Evolutionary conservation across 495 filamentous ascomycete species (phyloP), one percentile per base, ranked within the genome.

Genomic region (Schizothecium vesticola): DNA sequence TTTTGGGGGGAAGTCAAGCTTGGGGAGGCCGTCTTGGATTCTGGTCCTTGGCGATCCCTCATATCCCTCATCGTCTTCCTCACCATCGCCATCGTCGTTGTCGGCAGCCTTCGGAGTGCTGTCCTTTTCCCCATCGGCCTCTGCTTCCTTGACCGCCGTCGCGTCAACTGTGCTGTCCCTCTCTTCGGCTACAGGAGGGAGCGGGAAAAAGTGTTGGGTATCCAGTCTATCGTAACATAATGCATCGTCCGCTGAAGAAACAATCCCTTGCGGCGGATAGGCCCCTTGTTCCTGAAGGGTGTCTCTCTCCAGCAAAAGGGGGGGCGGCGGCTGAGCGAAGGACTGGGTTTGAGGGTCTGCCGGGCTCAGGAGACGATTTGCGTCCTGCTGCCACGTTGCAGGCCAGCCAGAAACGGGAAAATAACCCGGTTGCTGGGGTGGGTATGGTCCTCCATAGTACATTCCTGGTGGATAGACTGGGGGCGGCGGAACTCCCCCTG

Each of bases 1-100:
- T n/a, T n/a, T 13, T 24, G 57, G 33, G 5, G 64, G 57, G 10
- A 66, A 66, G 12, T 24, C 8, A n/a, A 66, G 64, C 26, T 66
- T 31, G 23, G 63, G 56, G 7, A 31, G 9, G 3, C 11, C 63
- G 56, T 65, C 25, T 5, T 57, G 33, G 12, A 16, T 5, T 3
- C 12, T 36, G 33, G 28, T 10, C 28, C 33, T 24, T 23, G 33
- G 33, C 13, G 16, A n/a, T 51, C 16, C 25, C 16, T 24, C 23
- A 56, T 22, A 9, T 33, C 29, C 26, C 51, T 59, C 57, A n/a
- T 59, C 21, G 36, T 56, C 25, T 16, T 55, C 36, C 23, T 51
- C 26, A 24, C 23, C 25, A 9, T 43, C 28, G 3, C 0, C 55
- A 9, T 24, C n/a, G 3, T 66, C 22, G 13, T 8, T n/a, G 0